Evolutionary conservation across 805 yeast species (phyloP).

Genomic region (Yarrowia sp.): DNA sequence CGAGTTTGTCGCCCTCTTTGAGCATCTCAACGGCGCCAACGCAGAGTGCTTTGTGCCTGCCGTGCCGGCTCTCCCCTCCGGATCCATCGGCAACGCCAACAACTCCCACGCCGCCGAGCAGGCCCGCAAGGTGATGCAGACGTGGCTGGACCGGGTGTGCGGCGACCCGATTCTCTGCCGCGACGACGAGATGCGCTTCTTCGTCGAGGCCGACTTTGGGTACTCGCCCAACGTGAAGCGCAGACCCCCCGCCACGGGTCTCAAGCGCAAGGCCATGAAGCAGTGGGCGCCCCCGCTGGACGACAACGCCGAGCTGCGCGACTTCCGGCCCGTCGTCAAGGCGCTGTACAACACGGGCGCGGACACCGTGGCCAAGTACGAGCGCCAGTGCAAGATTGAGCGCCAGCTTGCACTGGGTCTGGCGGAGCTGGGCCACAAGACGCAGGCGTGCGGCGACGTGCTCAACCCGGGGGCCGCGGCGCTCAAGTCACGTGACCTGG

Average conservation of each 20-base stretch:
- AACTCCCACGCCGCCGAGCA: conserved; percentile 50
- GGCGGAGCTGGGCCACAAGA: conserved; percentile 49
- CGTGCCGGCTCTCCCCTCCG: conserved; percentile 65
- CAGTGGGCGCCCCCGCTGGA: conserved; percentile 92
- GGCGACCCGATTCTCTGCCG: conserved; percentile 74
- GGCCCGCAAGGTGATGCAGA: conserved; percentile 65
- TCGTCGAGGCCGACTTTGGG: conserved; percentile 73
- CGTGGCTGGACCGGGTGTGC: conserved; percentile 78
- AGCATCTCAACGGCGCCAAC: conserved; percentile 73
- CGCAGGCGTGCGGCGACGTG: conserved; percentile 31
- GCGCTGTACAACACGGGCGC: conserved; percentile 60
- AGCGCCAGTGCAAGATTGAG: conserved; percentile 49
- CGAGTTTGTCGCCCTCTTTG: conserved; percentile 74
- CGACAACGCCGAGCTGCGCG: conserved; percentile 74
- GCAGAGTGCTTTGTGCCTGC: conserved; percentile 93
- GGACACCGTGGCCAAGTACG: conserved; percentile 54
- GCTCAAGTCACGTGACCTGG: conserved; percentile 44
- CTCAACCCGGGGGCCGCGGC: conserved; percentile 34
- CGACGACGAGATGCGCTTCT: conserved; percentile 84
- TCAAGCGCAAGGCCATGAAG: conserved; percentile 83
- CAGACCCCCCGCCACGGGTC: conserved; percentile 74
- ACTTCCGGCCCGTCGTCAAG: conserved; percentile 83
- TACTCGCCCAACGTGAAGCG: conserved; percentile 61
- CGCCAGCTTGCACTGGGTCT: conserved; percentile 54
- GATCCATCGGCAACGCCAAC: conserved; percentile 70